Conservation (phyloP, 495 filamentous ascomycete genomes). For the Penicillium bovifimosum region DNA sequence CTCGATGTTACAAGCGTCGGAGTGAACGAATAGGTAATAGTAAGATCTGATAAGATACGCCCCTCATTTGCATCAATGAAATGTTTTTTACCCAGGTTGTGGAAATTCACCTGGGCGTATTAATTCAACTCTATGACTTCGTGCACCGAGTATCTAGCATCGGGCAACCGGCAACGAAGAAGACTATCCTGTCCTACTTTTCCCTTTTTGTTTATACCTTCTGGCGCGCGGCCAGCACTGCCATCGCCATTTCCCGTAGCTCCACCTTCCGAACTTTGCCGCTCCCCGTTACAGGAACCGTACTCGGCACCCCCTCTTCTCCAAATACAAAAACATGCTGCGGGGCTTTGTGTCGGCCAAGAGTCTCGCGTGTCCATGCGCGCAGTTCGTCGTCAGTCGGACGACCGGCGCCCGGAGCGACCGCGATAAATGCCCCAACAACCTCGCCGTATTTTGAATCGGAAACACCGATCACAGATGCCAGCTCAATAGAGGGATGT, state of each 20-base stretch:
- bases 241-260: conserved; percentile 52
- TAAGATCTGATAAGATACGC: conserved; percentile 14
- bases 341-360: conserved; percentile 65
- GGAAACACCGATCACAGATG: conserved; percentile 59
- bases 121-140: background rate
- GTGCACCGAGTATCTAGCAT: background rate
- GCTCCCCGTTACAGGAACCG: conserved; percentile 61
- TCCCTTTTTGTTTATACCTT: background rate
- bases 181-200: background rate
- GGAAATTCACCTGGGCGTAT: background rate
- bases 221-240: conserved; percentile 33
- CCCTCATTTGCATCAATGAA: background rate
- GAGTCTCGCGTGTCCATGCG: conserved; percentile 52
- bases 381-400: conserved; percentile 48
- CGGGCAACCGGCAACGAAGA: background rate
- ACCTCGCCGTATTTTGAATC: conserved; percentile 63
- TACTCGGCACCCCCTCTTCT: conserved; percentile 48
- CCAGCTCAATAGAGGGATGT: conserved; percentile 50
- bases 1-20: background rate
- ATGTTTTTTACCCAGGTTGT: background rate
- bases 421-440: conserved; percentile 55
- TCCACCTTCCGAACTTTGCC: conserved; percentile 68
- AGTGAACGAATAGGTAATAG: background rate
- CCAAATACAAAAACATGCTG: conserved; percentile 62
- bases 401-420: conserved; percentile 22